Conservation (phyloP, 352 stramenopile genomes). For the Globisporangium radiosum region DNA sequence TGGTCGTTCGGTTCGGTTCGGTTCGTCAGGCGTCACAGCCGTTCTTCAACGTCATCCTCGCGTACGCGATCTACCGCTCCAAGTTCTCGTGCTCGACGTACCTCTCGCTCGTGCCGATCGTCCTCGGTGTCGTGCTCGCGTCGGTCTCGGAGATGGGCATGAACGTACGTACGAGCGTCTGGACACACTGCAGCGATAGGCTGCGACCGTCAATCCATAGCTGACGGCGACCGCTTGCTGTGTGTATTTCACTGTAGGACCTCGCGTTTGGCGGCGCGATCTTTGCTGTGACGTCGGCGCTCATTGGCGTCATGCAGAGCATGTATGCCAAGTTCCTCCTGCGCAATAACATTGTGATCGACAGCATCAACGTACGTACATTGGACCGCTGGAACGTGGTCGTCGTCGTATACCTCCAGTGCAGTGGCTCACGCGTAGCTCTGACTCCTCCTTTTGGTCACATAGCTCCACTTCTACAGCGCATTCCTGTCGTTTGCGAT, state of each 20-base stretch:
- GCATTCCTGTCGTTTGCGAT: conserved; percentile 79
- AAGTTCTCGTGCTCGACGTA: conserved; percentile 72
- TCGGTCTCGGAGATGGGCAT: conserved; percentile 86
- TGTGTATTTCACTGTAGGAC: conserved; percentile 16
- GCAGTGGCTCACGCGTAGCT: not conserved
- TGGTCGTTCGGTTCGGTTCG: too few relatives aligned
- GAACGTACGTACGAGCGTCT: conserved; percentile 35
- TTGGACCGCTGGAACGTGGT: too few relatives aligned
- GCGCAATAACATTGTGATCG: conserved; percentile 61
- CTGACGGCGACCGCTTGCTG: too few relatives aligned
- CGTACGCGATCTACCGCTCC: conserved; percentile 65
- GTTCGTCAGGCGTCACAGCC: conserved; percentile 54
- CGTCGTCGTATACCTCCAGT: too few relatives aligned
- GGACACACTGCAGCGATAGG: conserved; percentile 1
- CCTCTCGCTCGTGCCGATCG: conserved; percentile 74
- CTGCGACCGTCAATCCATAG: not conserved
- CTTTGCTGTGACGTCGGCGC: conserved; percentile 65
- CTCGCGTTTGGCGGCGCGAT: conserved; percentile 57
- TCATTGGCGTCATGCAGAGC: conserved; percentile 82
- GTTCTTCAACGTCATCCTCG: conserved; percentile 83
- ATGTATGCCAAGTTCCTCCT: conserved; percentile 87
- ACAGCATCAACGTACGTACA: conserved; percentile 73
- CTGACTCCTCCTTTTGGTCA: conserved; percentile 1
- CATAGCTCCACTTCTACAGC: conserved; percentile 84
- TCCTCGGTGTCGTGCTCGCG: conserved; percentile 73